These are phyloP conservation scores for Phaeosphaeriaceae sp. DNA, from an alignment of 2,329 filamentous ascomycete species.

Conservation along the genomic window DNA sequence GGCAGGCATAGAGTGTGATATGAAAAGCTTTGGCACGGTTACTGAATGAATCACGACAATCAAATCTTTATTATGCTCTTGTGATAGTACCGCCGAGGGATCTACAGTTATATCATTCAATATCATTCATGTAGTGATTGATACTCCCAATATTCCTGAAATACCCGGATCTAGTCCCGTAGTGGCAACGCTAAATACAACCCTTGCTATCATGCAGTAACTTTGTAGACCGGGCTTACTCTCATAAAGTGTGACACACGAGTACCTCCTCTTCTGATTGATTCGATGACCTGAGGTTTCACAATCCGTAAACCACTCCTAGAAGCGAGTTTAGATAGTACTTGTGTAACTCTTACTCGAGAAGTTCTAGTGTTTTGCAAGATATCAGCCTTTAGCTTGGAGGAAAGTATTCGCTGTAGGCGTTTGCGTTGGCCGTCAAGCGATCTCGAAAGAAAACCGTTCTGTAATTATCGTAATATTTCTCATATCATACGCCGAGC, in stretches of 20 bases:
- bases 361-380: too few species aligned
- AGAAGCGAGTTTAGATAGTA: too few species aligned
- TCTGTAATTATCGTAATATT: too few species aligned
- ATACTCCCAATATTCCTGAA: slow-evolving; percentile 1
- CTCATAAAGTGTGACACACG: not conserved
- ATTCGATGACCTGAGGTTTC: too few species aligned
- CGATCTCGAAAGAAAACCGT: too few species aligned
- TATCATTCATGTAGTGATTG: not conserved
- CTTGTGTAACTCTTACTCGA: too few species aligned
- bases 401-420: too few species aligned
- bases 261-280: not conserved
- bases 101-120: not conserved
- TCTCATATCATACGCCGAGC: too few species aligned
- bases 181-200: slow-evolving; percentile 11
- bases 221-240: not conserved
- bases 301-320: too few species aligned
- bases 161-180: slow-evolving; percentile 17
- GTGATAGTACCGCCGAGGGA: not conserved
- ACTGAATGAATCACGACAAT: slow-evolving; percentile 14
- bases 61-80: not conserved
- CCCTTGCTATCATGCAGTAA: not conserved
- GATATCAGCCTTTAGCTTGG: too few species aligned
- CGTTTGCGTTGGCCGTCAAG: too few species aligned
- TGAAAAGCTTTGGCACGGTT: slow-evolving; percentile 13
- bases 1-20: slow-evolving; percentile 9